These are phyloP conservation scores for Phytophthora podocarpi DNA, from an alignment of 352 stramenopile genomes.

Conservation along the genomic window DNA sequence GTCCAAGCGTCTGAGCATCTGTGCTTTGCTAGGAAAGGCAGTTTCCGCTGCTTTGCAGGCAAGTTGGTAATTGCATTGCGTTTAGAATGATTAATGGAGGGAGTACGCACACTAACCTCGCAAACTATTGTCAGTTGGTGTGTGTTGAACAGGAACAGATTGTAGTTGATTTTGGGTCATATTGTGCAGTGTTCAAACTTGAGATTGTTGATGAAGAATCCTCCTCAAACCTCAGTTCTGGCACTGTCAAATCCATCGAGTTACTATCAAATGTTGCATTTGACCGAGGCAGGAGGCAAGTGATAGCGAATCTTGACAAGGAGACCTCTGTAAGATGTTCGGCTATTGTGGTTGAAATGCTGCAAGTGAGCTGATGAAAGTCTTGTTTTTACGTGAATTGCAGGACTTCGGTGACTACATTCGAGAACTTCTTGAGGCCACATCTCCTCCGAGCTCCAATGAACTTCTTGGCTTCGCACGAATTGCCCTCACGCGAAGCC, in stretches of 20 bases:
- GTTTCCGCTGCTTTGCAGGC: slow-evolving; percentile 21
- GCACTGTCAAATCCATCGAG: not conserved
- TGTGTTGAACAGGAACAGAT: slow-evolving; percentile 26
- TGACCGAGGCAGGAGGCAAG: not conserved
- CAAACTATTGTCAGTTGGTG: slow-evolving; percentile 21
- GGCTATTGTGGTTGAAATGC: not conserved
- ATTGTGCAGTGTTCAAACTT: slow-evolving; percentile 15
- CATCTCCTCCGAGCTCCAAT: not conserved
- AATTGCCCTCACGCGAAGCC: slow-evolving; percentile 12
- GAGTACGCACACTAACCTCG: not conserved
- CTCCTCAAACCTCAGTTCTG: not conserved
- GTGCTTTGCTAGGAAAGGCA: slow-evolving; percentile 19
- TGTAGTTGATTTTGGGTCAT: slow-evolving; percentile 20
- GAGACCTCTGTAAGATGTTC: slow-evolving; percentile 7
- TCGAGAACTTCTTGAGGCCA: not conserved
- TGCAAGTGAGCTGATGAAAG: not conserved
- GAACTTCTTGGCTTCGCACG: slow-evolving; percentile 11
- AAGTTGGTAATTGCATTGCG: not conserved
- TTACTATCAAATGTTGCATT: slow-evolving; percentile 1
- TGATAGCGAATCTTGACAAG: not conserved
- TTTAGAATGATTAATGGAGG: not conserved
- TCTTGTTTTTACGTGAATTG: not conserved
- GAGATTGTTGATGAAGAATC: slow-evolving; percentile 7
- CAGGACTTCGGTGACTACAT: slow-evolving; percentile 11
- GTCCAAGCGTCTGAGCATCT: slow-evolving; percentile 31